Conservation (phyloP, 116 monocot genomes). For the Cymodocea nodosa region DNA sequence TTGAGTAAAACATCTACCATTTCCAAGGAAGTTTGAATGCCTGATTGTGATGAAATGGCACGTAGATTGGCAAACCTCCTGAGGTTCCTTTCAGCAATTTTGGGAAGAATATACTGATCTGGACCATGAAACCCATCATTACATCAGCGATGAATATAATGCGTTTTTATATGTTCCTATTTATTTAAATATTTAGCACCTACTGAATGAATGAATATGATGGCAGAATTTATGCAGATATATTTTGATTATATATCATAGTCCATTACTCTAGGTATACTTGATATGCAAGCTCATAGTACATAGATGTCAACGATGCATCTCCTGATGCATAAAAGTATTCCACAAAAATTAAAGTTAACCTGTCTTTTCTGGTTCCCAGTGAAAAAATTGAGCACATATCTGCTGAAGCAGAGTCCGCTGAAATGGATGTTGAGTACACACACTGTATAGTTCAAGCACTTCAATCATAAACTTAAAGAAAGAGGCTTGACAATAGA, state of each 20-base stretch:
- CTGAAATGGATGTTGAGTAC: slow-evolving; percentile 34
- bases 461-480: too few relatives aligned
- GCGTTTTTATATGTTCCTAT: too few relatives aligned
- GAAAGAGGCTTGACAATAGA: too few relatives aligned
- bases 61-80: slow-evolving; percentile 68
- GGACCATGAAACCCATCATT: slow-evolving; percentile 3
- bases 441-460: slow-evolving; percentile 23
- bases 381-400: slow-evolving; percentile 54
- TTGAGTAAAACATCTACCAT: slow-evolving; percentile 13
- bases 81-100: slow-evolving; percentile 82
- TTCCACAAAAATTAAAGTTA: not conserved
- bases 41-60: slow-evolving; percentile 28
- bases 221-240: not conserved
- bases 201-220: not conserved
- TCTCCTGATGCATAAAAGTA: not conserved
- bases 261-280: too few relatives aligned
- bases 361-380: slow-evolving; percentile 76
- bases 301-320: not conserved
- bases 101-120: slow-evolving; percentile 91
- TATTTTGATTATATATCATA: too few relatives aligned
- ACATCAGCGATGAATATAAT: not conserved
- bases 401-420: slow-evolving; percentile 48
- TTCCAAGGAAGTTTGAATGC: slow-evolving; percentile 30
- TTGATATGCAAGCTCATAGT: too few relatives aligned
- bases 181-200: not conserved